Percentiles rank a stretch among this genome's conserved stretches.
Conservation (phyloP, 2,329 filamentous ascomycete species). For the Cladosporium halotolerans region DNA sequence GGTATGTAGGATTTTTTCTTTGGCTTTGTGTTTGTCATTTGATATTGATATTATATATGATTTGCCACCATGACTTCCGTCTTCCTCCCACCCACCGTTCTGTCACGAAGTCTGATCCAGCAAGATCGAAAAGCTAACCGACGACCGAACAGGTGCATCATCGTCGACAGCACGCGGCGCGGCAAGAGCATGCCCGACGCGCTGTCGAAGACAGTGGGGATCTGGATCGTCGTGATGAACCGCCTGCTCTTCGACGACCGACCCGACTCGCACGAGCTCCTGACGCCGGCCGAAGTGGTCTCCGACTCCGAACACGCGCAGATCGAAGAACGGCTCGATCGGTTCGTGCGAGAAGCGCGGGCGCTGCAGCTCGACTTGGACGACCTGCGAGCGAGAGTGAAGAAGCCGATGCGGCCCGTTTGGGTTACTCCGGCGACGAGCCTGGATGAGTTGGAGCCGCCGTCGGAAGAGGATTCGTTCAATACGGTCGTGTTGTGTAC, state of each 20-base stretch:
- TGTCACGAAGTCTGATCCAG: too few species aligned
- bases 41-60: not conserved
- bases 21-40: not conserved
- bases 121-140: not conserved
- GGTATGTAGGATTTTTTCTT: slow-evolving; percentile 39
- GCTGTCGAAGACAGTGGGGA: slow-evolving; percentile 84
- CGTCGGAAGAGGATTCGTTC: slow-evolving; percentile 48
- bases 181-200: slow-evolving; percentile 97
- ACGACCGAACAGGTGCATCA: slow-evolving; percentile 53
- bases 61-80: not conserved
- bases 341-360: slow-evolving; percentile 47
- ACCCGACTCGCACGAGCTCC: slow-evolving; percentile 47
- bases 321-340: slow-evolving; percentile 59
- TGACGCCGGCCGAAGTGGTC: slow-evolving; percentile 66
- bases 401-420: slow-evolving; percentile 67
- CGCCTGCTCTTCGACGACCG: slow-evolving; percentile 62
- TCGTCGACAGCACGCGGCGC: slow-evolving; percentile 87
- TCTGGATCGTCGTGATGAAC: slow-evolving; percentile 90
- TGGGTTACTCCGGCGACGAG: slow-evolving; percentile 69
- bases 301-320: slow-evolving; percentile 72
- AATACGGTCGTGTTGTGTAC: slow-evolving; percentile 79
- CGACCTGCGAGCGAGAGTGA: slow-evolving; percentile 50
- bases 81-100: too few species aligned
- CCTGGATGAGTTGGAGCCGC: slow-evolving; percentile 38
- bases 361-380: slow-evolving; percentile 57